Conservation (phyloP, 2,329 filamentous ascomycete species). For the Arthrobotrys musiformis region DNA sequence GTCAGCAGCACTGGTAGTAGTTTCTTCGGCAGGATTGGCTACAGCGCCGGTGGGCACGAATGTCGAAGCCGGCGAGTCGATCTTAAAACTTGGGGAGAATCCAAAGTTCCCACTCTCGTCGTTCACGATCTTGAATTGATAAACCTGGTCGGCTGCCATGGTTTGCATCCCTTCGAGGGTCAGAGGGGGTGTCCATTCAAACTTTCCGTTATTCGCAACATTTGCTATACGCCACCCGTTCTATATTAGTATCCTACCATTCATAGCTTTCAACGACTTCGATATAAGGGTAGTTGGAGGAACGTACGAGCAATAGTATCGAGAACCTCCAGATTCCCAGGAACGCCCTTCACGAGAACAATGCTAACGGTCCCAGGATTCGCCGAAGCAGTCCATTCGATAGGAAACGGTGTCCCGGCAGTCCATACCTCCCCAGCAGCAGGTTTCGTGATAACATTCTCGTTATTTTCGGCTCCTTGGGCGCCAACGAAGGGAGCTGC, state of each 20-base stretch:
- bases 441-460: constrained; percentile 41
- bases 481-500: constrained; percentile 28
- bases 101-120: constrained; percentile 50
- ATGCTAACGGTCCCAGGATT: constrained; percentile 49
- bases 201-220: constrained; percentile 47
- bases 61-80: constrained; percentile 42
- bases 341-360: constrained; percentile 34
- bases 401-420: constrained; percentile 31
- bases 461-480: constrained; percentile 49
- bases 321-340: constrained; percentile 28
- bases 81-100: constrained; percentile 42
- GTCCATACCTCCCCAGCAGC: constrained; percentile 20
- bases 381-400: constrained; percentile 40
- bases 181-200: constrained; percentile 40
- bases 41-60: constrained; percentile 11
- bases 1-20: neutral
- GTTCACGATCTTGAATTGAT: constrained; percentile 47
- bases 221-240: neutral
- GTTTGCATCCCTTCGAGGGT: constrained; percentile 46
- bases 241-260: neutral
- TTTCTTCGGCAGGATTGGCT: neutral
- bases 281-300: neutral
- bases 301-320: constrained; percentile 50
- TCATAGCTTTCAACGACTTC: neutral
- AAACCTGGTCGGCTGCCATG: constrained; percentile 43